phyloP scores from a whole-genome alignment of 2,329 filamentous ascomycete species.

The Hypoxylon sp. region DNA sequence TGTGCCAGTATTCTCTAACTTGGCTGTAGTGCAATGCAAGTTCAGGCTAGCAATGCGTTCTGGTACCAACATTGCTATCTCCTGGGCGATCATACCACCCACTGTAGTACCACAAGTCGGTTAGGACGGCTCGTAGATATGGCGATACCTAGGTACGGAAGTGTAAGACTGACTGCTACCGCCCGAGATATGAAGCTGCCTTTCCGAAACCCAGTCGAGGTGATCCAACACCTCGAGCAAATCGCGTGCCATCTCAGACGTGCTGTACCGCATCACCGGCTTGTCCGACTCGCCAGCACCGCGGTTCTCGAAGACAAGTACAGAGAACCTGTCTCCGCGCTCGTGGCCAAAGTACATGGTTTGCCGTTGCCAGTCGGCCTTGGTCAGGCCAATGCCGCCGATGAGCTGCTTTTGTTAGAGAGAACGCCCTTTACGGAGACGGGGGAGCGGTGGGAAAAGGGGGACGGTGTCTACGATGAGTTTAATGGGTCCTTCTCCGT shows the following conservation, averaged over 20 bases:
- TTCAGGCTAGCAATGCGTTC: conserved; percentile 68
- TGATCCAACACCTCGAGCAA: conserved; percentile 62
- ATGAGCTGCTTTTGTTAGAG: conserved; percentile 71
- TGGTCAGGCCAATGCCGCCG: conserved; percentile 81
- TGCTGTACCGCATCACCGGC: conserved; percentile 82
- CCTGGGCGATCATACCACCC: conserved; percentile 93
- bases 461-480: conserved; percentile 71
- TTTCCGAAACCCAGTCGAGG: conserved; percentile 73
- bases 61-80: conserved; percentile 71
- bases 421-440: not conserved
- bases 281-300: conserved; percentile 86
- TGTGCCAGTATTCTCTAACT: conserved; percentile 69
- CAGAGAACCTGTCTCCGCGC: conserved; percentile 75
- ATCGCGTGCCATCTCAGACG: conserved; percentile 60
- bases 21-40: conserved; percentile 71
- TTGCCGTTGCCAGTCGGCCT: conserved; percentile 84
- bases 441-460: not conserved
- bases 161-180: too few relatives aligned
- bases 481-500: conserved; percentile 80
- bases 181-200: conserved; percentile 76
- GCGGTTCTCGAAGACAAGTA: conserved; percentile 85
- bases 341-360: conserved; percentile 86
- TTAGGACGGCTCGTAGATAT: too few relatives aligned
- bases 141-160: too few relatives aligned
- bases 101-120: conserved; percentile 56